Conservation (phyloP, 257 asterid species). For the Ligustrum vulgare region DNA sequence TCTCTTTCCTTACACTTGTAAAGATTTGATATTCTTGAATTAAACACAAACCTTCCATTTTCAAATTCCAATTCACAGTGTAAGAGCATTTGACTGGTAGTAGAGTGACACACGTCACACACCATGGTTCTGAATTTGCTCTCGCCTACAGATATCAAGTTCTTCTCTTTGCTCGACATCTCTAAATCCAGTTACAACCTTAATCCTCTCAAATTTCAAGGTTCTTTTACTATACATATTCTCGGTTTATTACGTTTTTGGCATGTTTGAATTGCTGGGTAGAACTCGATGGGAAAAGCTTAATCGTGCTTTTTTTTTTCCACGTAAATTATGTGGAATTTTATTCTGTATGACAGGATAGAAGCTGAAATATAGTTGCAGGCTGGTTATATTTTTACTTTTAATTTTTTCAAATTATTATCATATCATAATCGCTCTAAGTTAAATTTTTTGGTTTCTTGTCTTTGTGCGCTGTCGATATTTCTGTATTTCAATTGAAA, state of each 20-base stretch:
- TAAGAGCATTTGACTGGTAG: background rate
- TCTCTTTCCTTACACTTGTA: slow-evolving; percentile 4
- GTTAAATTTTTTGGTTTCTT: background rate
- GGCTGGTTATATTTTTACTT: background rate
- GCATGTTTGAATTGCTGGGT: background rate
- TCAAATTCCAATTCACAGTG: slow-evolving; percentile 8
- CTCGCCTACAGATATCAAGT: slow-evolving; percentile 66
- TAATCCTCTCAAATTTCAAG: slow-evolving; percentile 56
- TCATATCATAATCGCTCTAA: background rate
- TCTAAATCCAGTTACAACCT: slow-evolving; percentile 58
- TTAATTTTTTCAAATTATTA: too few relatives aligned
- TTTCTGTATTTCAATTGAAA: background rate
- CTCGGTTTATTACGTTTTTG: background rate
- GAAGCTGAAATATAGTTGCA: slow-evolving; percentile 13
- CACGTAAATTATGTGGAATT: background rate
- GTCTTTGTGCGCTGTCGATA: background rate
- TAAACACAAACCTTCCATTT: background rate
- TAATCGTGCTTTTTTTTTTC: background rate
- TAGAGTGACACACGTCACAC: background rate
- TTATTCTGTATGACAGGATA: slow-evolving; percentile 12
- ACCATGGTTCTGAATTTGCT: slow-evolving; percentile 65
- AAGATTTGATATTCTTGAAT: slow-evolving; percentile 12
- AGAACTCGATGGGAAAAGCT: background rate
- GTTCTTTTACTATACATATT: slow-evolving; percentile 20
- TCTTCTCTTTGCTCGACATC: slow-evolving; percentile 71